These are phyloP conservation scores for Tephrocybe sp. DNA, from an alignment of 768 basidiomycete species.

Conservation along the genomic window DNA sequence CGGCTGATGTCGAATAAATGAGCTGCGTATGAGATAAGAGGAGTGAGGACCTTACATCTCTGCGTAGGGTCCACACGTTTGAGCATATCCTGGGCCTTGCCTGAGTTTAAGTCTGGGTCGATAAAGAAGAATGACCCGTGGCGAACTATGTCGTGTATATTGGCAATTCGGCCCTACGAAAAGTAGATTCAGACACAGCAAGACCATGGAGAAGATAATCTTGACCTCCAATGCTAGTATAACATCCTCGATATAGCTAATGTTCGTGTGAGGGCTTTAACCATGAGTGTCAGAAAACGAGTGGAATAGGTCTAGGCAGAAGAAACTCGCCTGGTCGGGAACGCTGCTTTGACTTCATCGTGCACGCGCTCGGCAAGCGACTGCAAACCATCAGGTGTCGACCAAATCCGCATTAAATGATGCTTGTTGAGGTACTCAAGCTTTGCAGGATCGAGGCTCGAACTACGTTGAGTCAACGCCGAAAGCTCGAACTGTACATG, in stretches of 20 bases:
- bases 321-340: constrained; percentile 54
- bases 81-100: constrained; percentile 57
- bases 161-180: constrained; percentile 64
- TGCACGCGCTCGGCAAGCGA: constrained; percentile 56
- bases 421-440: constrained; percentile 89
- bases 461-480: constrained; percentile 77
- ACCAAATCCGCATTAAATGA: constrained; percentile 63
- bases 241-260: constrained; percentile 63
- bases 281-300: not conserved
- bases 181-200: not conserved
- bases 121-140: constrained; percentile 80
- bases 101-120: constrained; percentile 56
- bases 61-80: constrained; percentile 37
- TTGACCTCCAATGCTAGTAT: constrained; percentile 61
- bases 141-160: constrained; percentile 67
- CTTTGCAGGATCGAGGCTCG: constrained; percentile 77
- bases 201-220: not conserved
- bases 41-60: constrained; percentile 36
- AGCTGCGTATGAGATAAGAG: not conserved
- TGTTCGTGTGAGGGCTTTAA: constrained; percentile 48
- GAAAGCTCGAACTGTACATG: constrained; percentile 68
- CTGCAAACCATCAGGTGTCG: constrained; percentile 49
- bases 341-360: constrained; percentile 50
- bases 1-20: constrained; percentile 18
- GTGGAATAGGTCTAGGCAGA: not conserved